A percentile compares a stretch with the other conserved stretches of the same genome.
phyloP scores from a whole-genome alignment of 495 filamentous ascomycete genomes.

The Hypoxylon intermedium region DNA sequence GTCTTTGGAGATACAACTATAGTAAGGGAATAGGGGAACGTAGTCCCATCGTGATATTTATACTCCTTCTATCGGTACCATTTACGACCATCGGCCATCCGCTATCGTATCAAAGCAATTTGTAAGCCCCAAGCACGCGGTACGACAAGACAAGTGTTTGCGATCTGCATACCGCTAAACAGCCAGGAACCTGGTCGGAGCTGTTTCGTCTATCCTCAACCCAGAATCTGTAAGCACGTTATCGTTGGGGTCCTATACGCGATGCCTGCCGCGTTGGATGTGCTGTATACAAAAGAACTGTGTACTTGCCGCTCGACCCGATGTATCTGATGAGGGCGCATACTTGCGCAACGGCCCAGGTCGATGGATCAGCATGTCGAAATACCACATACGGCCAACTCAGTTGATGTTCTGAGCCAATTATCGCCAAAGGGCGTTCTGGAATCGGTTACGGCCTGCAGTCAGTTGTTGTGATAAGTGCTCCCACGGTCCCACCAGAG shows the following conservation, averaged over 20 bases:
- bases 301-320: neutral
- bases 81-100: neutral
- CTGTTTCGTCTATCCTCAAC: neutral
- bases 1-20: neutral
- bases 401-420: no score
- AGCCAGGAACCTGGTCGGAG: neutral
- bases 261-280: neutral
- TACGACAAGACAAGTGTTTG: no score
- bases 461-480: no score
- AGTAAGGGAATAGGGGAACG: neutral
- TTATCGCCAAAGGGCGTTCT: no score
- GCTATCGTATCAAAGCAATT: neutral
- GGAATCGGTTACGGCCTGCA: no score
- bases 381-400: no score
- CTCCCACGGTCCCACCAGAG: no score
- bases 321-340: neutral
- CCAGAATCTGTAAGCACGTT: neutral
- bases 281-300: neutral
- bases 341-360: neutral
- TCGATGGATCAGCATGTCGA: no score
- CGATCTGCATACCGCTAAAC: neutral
- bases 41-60: neutral
- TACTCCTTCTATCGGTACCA: neutral
- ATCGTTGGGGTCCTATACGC: neutral
- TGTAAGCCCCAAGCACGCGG: no score